A percentile compares a stretch with the other conserved stretches of the same genome.
These are phyloP conservation scores for Porogramme epimiltina DNA, from an alignment of 1,284 basidiomycete species.

Conservation along the genomic window DNA sequence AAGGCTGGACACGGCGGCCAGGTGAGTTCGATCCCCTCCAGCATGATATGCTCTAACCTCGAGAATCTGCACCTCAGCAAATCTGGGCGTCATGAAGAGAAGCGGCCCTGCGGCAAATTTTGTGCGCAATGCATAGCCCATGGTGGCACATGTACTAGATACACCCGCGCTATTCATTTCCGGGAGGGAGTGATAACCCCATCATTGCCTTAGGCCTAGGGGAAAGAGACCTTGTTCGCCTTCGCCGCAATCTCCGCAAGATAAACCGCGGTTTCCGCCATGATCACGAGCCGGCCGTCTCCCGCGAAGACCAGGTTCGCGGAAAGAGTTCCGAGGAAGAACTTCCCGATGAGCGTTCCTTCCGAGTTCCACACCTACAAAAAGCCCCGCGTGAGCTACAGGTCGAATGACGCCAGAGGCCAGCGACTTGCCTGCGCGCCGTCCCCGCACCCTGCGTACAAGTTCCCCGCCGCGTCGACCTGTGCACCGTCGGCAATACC, in stretches of 20 bases:
- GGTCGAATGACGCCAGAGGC: background rate
- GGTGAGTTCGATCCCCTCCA: conserved; percentile 21
- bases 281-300: conserved; percentile 61
- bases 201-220: too few species aligned
- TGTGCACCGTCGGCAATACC: conserved; percentile 67
- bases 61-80: conserved; percentile 21
- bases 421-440: conserved; percentile 58
- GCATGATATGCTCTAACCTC: background rate
- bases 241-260: conserved; percentile 55
- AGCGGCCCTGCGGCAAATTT: conserved; percentile 34
- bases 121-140: conserved; percentile 17
- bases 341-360: conserved; percentile 73
- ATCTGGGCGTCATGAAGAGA: conserved; percentile 33
- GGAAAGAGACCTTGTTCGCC: conserved; percentile 33
- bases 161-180: too few species aligned
- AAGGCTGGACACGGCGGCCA: conserved; percentile 37
- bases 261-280: conserved; percentile 69
- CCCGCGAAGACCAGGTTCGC: conserved; percentile 75
- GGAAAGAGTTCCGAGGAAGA: conserved; percentile 60
- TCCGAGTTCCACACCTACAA: conserved; percentile 61
- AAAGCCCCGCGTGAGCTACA: background rate
- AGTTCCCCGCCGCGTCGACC: conserved; percentile 63
- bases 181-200: too few species aligned
- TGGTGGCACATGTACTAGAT: too few species aligned
- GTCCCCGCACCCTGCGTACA: conserved; percentile 72